Evolutionary conservation across 2,329 filamentous ascomycete genomes (phyloP).

Genomic region (Aspergillus vadensis): DNA sequence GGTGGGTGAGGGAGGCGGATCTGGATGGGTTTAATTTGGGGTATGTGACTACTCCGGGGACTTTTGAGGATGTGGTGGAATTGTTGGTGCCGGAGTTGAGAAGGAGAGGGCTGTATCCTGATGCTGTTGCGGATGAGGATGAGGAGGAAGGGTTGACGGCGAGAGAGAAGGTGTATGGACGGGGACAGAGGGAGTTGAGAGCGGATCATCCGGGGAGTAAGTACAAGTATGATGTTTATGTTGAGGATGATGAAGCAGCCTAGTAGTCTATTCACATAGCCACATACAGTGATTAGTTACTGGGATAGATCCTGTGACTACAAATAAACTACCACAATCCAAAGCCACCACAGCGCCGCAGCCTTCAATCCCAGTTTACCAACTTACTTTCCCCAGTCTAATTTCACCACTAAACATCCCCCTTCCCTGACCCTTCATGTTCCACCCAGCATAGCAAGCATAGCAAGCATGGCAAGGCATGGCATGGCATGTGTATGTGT

Average conservation of each 20-base stretch:
- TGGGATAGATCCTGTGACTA: background rate
- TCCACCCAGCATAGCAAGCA: background rate
- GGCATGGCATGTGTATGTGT: background rate
- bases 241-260: constrained; percentile 47
- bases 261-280: no score
- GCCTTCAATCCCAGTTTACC: background rate
- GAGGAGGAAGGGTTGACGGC: constrained; percentile 47
- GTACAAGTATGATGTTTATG: constrained; percentile 66
- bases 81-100: constrained; percentile 52
- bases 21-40: constrained; percentile 48
- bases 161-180: constrained; percentile 64
- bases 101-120: constrained; percentile 44
- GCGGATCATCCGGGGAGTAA: constrained; percentile 60
- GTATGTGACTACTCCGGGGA: constrained; percentile 55
- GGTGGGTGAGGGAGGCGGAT: constrained; percentile 49
- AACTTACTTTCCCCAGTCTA: no score
- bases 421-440: no score
- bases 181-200: constrained; percentile 58
- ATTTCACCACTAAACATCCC: no score
- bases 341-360: background rate
- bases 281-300: no score
- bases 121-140: constrained; percentile 30
- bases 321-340: background rate
- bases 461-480: background rate
- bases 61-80: constrained; percentile 56